Base-by-base conservation (phyloP, 768 basidiomycete genomes). In the Gloeostereum incarnatum region DNA sequence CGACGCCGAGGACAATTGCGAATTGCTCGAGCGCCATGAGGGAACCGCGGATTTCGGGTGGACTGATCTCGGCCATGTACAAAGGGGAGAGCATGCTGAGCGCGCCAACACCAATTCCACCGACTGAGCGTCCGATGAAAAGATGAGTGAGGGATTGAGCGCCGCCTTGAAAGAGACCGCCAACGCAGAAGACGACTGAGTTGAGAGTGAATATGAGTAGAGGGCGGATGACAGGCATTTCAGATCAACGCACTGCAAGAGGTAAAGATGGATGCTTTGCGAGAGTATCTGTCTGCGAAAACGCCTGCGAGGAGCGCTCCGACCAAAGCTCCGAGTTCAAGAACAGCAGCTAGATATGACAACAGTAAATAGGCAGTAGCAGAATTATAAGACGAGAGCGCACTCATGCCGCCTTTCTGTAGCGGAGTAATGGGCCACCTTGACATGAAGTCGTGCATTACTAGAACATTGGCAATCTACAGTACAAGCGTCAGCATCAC, bases 51-150 rank as follows among this genome's bases (percentile, higher is more conserved):
- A 81, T 66, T 55, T 87, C 84, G 0, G 86, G 85, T 7, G 85
- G 73, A 44, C 81, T 81, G 36, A 90, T 90, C 58, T 90, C 86
- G 1, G 85, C 77, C 68, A 88, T 86, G 56, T 88, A 89, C 17
- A 88, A 60, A 0, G 84, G 83, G 0, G 76, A 75, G n/a, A 87
- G 62, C 75, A 81, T 86, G 50, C 85, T 86, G 21, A 40, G 5
- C 4, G 78, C 76, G 9, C 87, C 87, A n/a, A 90, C 81, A 3
- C 86, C 86, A 16, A 89, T 45, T 10, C 87, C 87, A 7, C 85
- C 87, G 3, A 89, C 60, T 0, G 79, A 78, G 26, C 87, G 72
- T 29, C 87, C 86, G 7, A 80, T 53, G 40, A 78, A 73, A 18
- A 90, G 57, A 40, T 80, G 69, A 17, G 50, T 46, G 7, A 87